Evolutionary conservation across 768 basidiomycete species (phyloP), one percentile per base, ranked within the genome.

Genomic region (Podaxis carcinomalis): DNA sequence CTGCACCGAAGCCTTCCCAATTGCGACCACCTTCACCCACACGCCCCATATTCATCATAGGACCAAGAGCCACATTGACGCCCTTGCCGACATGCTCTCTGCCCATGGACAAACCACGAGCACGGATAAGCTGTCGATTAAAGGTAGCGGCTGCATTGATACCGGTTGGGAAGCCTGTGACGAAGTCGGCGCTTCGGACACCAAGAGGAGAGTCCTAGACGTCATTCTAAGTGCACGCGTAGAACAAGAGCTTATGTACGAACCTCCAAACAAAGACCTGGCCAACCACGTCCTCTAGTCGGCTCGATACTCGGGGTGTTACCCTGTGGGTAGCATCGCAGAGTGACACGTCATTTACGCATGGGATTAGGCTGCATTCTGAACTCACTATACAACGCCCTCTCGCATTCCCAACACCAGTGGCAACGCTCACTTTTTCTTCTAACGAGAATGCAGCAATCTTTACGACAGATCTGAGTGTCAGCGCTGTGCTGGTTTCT

Each of bases 1-100:
- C 95, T 9, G 83, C 92, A 37, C 94, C 93, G 61, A 94, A 95
- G n/a, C 92, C 93, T 78, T 96, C 95, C 92, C 93, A 96, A 72
- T 95, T 93, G 28, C 95, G 79, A 16, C 95, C 95, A 6, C 89
- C 92, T 64, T 83, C 78, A 1, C 89, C 86, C n/a, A 88, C 73
- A n/a, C 91, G 84, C 0, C 88, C 90, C 77, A 95, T 83, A 69
- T 95, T 94, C 86, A 92, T 94, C 88, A 91, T 91, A 0, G 92
- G 82, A 0, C 83, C 83, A 5, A 95, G 80, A 10, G 86, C 88
- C 52, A 95, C 75, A 66, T 97, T 84, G 50, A 92, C 86, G 21
- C 95, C 95, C 69, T 95, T 94, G 27, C 84, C 86, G 57, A 80
- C 80, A 74, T 92, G 89, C 71, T 98, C 95, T 58, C 79, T 68